Evolutionary conservation across 495 filamentous ascomycete genomes (phyloP).

Genomic region (Penicillium antarcticum): DNA sequence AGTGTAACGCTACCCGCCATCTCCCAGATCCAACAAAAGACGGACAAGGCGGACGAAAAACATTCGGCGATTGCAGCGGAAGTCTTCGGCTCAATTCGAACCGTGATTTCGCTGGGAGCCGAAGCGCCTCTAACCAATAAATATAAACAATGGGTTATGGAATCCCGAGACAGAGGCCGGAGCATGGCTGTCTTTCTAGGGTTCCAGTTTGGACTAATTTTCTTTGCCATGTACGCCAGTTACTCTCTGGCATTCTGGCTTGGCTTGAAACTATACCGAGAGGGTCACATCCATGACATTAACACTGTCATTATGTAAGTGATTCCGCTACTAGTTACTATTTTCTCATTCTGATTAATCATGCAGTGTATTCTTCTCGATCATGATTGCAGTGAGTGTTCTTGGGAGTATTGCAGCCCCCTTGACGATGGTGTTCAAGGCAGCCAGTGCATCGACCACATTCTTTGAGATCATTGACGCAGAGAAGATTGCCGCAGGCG

Average conservation of each 20-base stretch:
- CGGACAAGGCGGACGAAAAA: slow-evolving; percentile 25
- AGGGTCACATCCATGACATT: slow-evolving; percentile 34
- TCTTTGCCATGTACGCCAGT: slow-evolving; percentile 44
- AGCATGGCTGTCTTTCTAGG: slow-evolving; percentile 22
- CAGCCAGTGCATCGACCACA: slow-evolving; percentile 39
- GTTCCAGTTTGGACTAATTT: slow-evolving; percentile 27
- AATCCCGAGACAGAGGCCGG: slow-evolving; percentile 53
- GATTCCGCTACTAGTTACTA: not conserved
- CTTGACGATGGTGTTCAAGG: slow-evolving; percentile 46
- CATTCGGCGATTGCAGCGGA: slow-evolving; percentile 47
- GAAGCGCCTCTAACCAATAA: slow-evolving; percentile 32
- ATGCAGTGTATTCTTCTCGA: slow-evolving; percentile 41
- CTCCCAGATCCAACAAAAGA: slow-evolving; percentile 31
- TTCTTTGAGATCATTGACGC: slow-evolving; percentile 49
- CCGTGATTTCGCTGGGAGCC: slow-evolving; percentile 53
- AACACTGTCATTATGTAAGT: slow-evolving; percentile 50
- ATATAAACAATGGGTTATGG: slow-evolving; percentile 51
- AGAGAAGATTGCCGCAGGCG: slow-evolving; percentile 30
- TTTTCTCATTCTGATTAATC: no score
- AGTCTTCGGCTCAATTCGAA: slow-evolving; percentile 47
- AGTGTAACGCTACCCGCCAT: slow-evolving; percentile 35
- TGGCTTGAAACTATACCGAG: slow-evolving; percentile 38
- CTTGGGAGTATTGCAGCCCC: slow-evolving; percentile 34
- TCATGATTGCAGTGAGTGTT: slow-evolving; percentile 26
- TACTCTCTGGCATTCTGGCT: slow-evolving; percentile 54